Conservation (phyloP, 805 yeast genomes). For the Phaffomyces antillensis region DNA sequence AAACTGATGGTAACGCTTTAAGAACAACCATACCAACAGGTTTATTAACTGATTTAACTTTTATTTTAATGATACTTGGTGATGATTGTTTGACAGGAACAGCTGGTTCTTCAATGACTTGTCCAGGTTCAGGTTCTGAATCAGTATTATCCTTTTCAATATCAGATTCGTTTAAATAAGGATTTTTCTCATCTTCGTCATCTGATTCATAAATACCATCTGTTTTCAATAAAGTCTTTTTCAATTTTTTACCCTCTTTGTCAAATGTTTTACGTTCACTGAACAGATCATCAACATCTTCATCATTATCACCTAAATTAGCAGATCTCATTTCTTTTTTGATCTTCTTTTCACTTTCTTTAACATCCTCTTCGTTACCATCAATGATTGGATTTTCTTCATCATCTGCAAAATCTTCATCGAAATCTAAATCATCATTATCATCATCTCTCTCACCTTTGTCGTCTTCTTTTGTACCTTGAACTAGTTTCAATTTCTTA, state of each 20-base stretch:
- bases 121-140: constrained; percentile 23
- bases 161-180: constrained; percentile 70
- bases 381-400: constrained; percentile 98
- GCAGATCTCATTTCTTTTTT: constrained; percentile 83
- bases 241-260: constrained; percentile 81
- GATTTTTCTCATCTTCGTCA: constrained; percentile 74
- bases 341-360: constrained; percentile 76
- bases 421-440: constrained; percentile 88
- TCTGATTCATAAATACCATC: constrained; percentile 78
- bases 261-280: constrained; percentile 67
- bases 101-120: constrained; percentile 30
- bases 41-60: constrained; percentile 38
- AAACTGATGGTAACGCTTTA: constrained; percentile 53
- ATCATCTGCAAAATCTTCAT: constrained; percentile 96
- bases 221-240: constrained; percentile 75
- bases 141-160: constrained; percentile 40
- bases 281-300: constrained; percentile 63
- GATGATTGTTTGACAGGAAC: constrained; percentile 12
- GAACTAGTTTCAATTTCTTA: constrained; percentile 42
- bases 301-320: constrained; percentile 53
- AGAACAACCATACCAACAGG: constrained; percentile 52
- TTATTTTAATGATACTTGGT: constrained; percentile 25
- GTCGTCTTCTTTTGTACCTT: constrained; percentile 31
- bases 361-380: constrained; percentile 91
- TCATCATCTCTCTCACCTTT: constrained; percentile 57